Evolutionary conservation across 805 yeast genomes (phyloP).

Genomic region (Saturnispora ahearnii): DNA sequence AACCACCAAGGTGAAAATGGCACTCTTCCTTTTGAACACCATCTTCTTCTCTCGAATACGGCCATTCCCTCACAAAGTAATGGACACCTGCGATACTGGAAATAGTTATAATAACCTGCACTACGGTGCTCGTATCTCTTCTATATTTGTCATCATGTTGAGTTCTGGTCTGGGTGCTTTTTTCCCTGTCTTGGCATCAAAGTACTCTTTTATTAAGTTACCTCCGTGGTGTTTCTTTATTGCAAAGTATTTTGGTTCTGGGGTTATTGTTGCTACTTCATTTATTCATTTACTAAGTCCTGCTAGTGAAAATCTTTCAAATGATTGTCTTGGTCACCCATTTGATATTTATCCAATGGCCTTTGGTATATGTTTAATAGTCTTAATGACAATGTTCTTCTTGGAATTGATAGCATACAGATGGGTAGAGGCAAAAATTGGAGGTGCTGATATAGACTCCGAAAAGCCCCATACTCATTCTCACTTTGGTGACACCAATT

Average conservation of each 20-base stretch:
- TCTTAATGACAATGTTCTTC: conserved; percentile 43
- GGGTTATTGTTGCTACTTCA: conserved; percentile 76
- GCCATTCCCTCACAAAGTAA: background rate
- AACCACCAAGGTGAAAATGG: conserved; percentile 1
- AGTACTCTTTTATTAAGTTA: conserved; percentile 46
- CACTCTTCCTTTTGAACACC: background rate
- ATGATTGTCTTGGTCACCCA: conserved; percentile 55
- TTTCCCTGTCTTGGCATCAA: conserved; percentile 55
- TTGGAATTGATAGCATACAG: conserved; percentile 43
- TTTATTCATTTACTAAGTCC: conserved; percentile 68
- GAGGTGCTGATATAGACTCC: conserved; percentile 15
- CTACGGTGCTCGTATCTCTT: conserved; percentile 40
- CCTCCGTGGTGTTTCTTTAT: conserved; percentile 58
- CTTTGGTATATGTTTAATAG: conserved; percentile 42
- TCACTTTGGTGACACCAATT: conserved; percentile 41
- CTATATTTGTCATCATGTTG: conserved; percentile 52
- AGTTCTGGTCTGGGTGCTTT: conserved; percentile 52
- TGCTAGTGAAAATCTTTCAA: conserved; percentile 48
- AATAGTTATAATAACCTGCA: conserved; percentile 26
- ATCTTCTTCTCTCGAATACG: background rate
- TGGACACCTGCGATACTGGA: conserved; percentile 15
- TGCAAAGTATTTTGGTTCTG: conserved; percentile 74
- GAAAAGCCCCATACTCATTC: conserved; percentile 38
- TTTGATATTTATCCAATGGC: conserved; percentile 47
- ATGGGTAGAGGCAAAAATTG: conserved; percentile 30